These are phyloP conservation scores for Puccinia triticina DNA, from an alignment of 1,284 basidiomycete genomes.

Conservation along the genomic window DNA sequence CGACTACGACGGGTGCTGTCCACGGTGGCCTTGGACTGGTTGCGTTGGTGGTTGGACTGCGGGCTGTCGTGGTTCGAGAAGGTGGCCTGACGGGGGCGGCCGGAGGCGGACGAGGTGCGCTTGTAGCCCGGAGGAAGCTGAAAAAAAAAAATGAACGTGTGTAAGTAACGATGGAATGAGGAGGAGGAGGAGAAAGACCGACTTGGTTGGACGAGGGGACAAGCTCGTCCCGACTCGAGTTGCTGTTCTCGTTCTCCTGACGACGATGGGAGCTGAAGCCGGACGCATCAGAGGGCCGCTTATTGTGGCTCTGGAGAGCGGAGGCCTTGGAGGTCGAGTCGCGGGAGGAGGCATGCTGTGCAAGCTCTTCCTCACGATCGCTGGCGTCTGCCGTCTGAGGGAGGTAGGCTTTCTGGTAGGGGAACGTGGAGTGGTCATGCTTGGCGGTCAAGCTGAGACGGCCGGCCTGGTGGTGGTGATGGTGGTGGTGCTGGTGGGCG, in stretches of 20 bases:
- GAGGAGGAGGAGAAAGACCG: background rate
- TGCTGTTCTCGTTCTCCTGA: background rate
- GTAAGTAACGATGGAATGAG: no score
- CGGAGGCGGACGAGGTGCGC: slow-evolving; percentile 10
- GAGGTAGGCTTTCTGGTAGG: slow-evolving; percentile 1
- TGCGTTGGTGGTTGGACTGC: background rate
- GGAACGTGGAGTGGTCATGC: background rate
- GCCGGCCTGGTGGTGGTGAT: background rate
- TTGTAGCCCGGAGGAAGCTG: background rate
- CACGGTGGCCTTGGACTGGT: slow-evolving; percentile 11
- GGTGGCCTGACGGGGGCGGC: background rate
- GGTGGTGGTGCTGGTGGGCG: no score
- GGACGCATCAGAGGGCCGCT: slow-evolving; percentile 16
- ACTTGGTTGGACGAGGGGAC: background rate
- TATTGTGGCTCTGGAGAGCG: background rate
- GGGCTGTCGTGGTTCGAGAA: slow-evolving; percentile 12
- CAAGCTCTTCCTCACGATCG: slow-evolving; percentile 16
- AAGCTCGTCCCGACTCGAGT: slow-evolving; percentile 23
- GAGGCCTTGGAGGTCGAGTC: background rate
- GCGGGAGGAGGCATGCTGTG: background rate
- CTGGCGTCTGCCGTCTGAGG: background rate
- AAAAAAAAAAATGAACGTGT: background rate
- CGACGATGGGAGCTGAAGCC: background rate
- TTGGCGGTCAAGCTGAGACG: slow-evolving; percentile 7
- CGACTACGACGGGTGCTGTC: background rate